Base-by-base conservation (phyloP, 179 eudicot genomes). In the Dionaea muscipula region DNA sequence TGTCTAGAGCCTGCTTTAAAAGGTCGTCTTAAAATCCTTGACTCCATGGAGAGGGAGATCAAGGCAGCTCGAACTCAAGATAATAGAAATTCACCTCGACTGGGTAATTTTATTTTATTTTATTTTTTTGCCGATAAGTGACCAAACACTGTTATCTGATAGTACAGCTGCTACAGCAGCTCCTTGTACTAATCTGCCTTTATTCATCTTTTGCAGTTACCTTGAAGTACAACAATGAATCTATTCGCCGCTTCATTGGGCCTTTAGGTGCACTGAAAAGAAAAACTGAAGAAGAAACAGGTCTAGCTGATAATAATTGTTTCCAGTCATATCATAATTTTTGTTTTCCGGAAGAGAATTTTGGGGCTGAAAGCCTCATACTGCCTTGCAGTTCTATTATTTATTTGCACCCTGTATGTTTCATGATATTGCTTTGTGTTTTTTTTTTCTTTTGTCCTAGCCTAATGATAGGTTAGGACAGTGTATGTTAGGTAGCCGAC, bases 251-350 rank as follows among this genome's bases (percentile, higher is more conserved):
- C 55, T 75, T 91, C 70, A 64, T 87, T 64, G 98, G 98, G 51
- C 98, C 94, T 61, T 72, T 87, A 44, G 98, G 98, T 71, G 81
- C 81, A 39, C 62, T 81, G 52, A 91, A 84, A 71, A 81, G 78
- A 67, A 84, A 81, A 75, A 77, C 87, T 62, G 98, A 91, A 70
- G 94, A 76, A 62, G 86, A 84, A 71, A 91, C 98, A 79, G 98
- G 98, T 84, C 10, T 19, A 51, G 31, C 57, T 62, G 21, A 19
- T 4, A 31, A 31, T 31, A 4, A 11, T 4, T 31, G 8, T 31
- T 31, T 31, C 35, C 10, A 11, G 35, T 4, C 35, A n/a, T n/a
- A n/a, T n/a, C n/a, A n/a, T n/a, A n/a, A n/a, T n/a, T n/a, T n/a
- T n/a, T n/a, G n/a, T n/a, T n/a, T n/a, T n/a, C n/a, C n/a, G n/a